A percentile compares a stretch with the other conserved stretches of the same genome.
These are phyloP conservation scores for Didymella segeticola DNA, from an alignment of 2,329 filamentous ascomycete genomes.

Conservation along the genomic window DNA sequence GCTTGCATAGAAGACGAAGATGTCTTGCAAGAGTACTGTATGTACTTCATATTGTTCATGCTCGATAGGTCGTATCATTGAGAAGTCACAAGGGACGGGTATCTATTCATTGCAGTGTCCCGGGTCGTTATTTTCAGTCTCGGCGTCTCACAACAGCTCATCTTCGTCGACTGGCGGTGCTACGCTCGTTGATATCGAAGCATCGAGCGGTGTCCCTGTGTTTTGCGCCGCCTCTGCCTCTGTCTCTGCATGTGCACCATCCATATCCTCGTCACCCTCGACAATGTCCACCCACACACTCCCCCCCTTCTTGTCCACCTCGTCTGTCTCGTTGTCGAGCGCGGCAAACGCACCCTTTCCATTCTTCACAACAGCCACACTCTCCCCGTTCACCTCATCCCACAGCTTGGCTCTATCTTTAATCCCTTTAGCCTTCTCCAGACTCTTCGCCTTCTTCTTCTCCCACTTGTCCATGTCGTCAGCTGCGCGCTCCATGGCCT, in stretches of 20 bases:
- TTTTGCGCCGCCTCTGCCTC: conserved; percentile 15
- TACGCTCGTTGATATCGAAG: neutral
- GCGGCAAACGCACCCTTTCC: neutral
- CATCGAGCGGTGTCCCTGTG: conserved; percentile 19
- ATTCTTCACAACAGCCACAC: neutral
- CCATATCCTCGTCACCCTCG: conserved; percentile 40
- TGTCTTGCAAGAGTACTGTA: no score
- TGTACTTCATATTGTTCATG: no score
- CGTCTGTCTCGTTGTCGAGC: conserved; percentile 12
- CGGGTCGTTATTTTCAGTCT: neutral
- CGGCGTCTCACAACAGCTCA: conserved; percentile 33
- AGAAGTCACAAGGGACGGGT: conserved; percentile 18
- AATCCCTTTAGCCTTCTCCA: conserved; percentile 56
- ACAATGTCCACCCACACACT: conserved; percentile 26
- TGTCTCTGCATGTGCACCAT: conserved; percentile 1
- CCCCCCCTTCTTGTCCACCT: conserved; percentile 16
- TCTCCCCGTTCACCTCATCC: conserved; percentile 47
- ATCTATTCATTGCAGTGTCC: conserved; percentile 10
- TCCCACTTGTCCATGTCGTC: conserved; percentile 61
- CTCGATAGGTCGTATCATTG: no score
- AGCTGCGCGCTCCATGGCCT: conserved; percentile 61
- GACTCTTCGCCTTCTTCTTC: conserved; percentile 62
- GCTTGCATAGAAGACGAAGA: no score
- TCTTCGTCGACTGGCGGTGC: conserved; percentile 25
- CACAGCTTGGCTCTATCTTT: conserved; percentile 55